A percentile compares a stretch with the other conserved stretches of the same genome.
These are phyloP conservation scores for Westerdykella ornata DNA, from an alignment of 2,329 filamentous ascomycete genomes.

Conservation along the genomic window DNA sequence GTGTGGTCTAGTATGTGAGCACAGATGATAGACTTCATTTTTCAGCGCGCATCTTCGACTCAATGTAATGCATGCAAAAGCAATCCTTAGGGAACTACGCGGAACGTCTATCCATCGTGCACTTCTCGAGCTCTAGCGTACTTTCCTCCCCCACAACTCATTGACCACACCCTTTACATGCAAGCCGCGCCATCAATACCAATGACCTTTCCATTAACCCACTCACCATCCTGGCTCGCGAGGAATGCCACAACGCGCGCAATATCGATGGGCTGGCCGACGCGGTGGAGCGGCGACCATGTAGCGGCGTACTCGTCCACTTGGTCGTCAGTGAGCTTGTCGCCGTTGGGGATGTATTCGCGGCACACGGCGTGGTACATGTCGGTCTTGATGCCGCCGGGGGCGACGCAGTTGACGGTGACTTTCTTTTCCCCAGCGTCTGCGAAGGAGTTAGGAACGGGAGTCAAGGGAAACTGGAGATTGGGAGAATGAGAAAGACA, in stretches of 20 bases:
- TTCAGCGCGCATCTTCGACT: too few species aligned
- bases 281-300: constrained; percentile 59
- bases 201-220: constrained; percentile 51
- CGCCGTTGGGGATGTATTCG: constrained; percentile 56
- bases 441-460: constrained; percentile 10
- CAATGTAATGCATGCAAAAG: too few species aligned
- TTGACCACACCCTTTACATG: constrained; percentile 28
- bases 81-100: too few species aligned
- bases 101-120: too few species aligned
- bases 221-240: constrained; percentile 53
- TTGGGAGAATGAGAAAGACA: constrained; percentile 5
- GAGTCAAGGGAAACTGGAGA: neutral
- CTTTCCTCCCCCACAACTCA: neutral
- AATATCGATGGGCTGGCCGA: constrained; percentile 62
- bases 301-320: constrained; percentile 58
- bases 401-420: constrained; percentile 56
- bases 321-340: constrained; percentile 51
- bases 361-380: constrained; percentile 58
- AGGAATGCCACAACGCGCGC: constrained; percentile 59
- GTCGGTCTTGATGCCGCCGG: constrained; percentile 51
- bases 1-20: too few species aligned
- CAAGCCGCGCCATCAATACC: constrained; percentile 42
- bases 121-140: too few species aligned
- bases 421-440: constrained; percentile 51
- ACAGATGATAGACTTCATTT: too few species aligned